These are phyloP conservation scores for Physocladia obscura DNA, from an alignment of 192 early-diverging fungal species.

Conservation along the genomic window DNA sequence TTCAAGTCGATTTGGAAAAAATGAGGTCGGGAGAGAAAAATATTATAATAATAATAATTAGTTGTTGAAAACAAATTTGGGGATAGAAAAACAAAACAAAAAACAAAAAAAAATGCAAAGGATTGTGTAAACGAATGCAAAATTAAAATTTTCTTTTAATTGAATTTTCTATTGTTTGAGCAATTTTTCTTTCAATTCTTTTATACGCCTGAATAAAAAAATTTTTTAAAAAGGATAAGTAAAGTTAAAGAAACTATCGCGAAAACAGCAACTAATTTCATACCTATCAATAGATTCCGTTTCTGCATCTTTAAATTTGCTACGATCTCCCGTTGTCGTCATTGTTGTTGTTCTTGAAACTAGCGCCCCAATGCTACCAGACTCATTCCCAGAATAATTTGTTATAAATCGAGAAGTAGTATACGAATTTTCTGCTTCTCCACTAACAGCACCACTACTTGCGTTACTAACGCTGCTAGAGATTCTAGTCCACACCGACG, in stretches of 20 bases:
- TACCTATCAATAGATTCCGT: neutral
- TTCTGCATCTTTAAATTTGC: neutral
- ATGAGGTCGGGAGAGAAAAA: too few relatives aligned
- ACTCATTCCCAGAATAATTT: neutral
- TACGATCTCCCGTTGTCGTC: neutral
- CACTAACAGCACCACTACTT: neutral
- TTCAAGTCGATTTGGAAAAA: conserved; percentile 27
- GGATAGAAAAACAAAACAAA: neutral
- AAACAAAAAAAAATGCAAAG: neutral
- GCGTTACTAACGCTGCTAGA: neutral
- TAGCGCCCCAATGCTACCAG: neutral
- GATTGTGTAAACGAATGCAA: too few relatives aligned
- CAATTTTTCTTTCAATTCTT: conserved; percentile 12
- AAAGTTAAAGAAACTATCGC: neutral
- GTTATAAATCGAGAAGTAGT: neutral
- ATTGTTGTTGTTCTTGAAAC: neutral
- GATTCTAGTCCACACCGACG: conserved; percentile 12
- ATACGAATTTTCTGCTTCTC: neutral
- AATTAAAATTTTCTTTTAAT: too few relatives aligned
- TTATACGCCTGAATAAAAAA: conserved; percentile 1
- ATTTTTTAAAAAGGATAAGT: neutral
- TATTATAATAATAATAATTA: too few relatives aligned
- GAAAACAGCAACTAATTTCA: neutral
- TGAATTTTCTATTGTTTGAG: neutral
- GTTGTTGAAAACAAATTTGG: too few relatives aligned